Base-by-base conservation (phyloP, 208 protist genomes). In the Wallacemonas rigidus region DNA sequence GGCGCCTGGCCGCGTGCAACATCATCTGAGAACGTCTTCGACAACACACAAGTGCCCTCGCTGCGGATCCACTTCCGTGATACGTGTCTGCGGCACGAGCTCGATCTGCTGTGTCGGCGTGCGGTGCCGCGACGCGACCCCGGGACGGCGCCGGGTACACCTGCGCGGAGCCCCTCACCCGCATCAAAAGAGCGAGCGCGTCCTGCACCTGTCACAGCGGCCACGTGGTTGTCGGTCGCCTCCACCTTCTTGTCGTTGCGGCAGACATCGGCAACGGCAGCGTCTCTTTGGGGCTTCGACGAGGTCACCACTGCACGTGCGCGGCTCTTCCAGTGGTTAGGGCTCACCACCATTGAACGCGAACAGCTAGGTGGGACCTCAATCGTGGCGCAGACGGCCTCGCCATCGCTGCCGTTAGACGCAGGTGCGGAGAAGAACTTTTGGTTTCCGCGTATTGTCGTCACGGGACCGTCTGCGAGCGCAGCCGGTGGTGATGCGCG, bases 391-490 rank as follows among this genome's bases (percentile, higher is more conserved):
- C 26, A 26, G 26, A 26, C 26, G 26, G 26, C 26, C 26, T 26
- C 26, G 26, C 26, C 26, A 26, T 26, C 26, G 26, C 26, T 26
- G 26, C 26, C 26, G 26, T 26, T 41, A 38, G 8, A 15, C 5
- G 6, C 14, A 3, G 38, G 43, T 41, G 60, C 36, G 4, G 60
- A 65, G 40, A 14, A 44, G n/a, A 12, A n/a, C 26, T 44, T 65
- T n/a, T 65, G 60, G 39, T 95, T 82, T 67, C 90, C 90, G 6
- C 90, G 88, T 43, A 95, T 93, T 64, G 64, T 90, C 48, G 89
- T 95, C 76, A 72, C 79, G 0, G 90, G 87, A 0, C 90, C 90
- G 1, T 65, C 60, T 3, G 36, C 41, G 38, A 26, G 60, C 43
- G 36, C 41, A 4, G 40, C 78, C 38, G 3, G 55, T 47, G 51